Percentiles rank a stretch among this genome's conserved stretches.
These are phyloP conservation scores for Geranomyces variabilis DNA, from an alignment of 192 early-diverging fungal species.

Conservation along the genomic window DNA sequence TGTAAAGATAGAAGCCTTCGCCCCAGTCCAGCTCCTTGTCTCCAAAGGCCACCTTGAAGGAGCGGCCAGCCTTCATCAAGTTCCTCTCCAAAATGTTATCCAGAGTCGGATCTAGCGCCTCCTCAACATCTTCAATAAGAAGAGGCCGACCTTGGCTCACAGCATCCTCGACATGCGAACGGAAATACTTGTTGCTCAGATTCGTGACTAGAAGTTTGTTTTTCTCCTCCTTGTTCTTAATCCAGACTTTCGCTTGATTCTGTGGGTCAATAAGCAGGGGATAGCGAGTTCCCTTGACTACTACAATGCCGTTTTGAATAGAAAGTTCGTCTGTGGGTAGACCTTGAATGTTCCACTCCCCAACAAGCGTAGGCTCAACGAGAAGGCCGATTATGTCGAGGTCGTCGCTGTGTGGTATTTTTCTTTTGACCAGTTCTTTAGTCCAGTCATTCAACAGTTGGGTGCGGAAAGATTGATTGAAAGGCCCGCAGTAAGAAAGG, in stretches of 20 bases:
- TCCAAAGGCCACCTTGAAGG: conserved; percentile 65
- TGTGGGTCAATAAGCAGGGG: conserved; percentile 69
- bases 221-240: conserved; percentile 67
- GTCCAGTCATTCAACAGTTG: conserved; percentile 60
- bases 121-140: conserved; percentile 70
- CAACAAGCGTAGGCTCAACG: conserved; percentile 63
- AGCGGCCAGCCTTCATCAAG: conserved; percentile 62
- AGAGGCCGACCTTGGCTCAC: conserved; percentile 61
- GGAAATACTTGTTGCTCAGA: conserved; percentile 63
- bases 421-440: conserved; percentile 55
- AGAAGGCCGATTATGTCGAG: conserved; percentile 63
- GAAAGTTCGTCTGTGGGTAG: conserved; percentile 69
- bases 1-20: conserved; percentile 63
- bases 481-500: conserved; percentile 65
- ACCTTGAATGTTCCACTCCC: conserved; percentile 72
- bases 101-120: conserved; percentile 63
- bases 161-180: conserved; percentile 64
- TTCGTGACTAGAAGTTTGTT: conserved; percentile 64
- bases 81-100: conserved; percentile 70
- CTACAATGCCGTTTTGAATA: conserved; percentile 67
- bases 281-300: conserved; percentile 62
- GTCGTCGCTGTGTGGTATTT: conserved; percentile 66
- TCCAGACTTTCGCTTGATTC: conserved; percentile 67
- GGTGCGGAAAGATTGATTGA: conserved; percentile 63
- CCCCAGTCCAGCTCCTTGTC: conserved; percentile 67